phyloP scores from a whole-genome alignment of 108 stramenopile genomes.

The Chaetoceros tenuissimus region DNA sequence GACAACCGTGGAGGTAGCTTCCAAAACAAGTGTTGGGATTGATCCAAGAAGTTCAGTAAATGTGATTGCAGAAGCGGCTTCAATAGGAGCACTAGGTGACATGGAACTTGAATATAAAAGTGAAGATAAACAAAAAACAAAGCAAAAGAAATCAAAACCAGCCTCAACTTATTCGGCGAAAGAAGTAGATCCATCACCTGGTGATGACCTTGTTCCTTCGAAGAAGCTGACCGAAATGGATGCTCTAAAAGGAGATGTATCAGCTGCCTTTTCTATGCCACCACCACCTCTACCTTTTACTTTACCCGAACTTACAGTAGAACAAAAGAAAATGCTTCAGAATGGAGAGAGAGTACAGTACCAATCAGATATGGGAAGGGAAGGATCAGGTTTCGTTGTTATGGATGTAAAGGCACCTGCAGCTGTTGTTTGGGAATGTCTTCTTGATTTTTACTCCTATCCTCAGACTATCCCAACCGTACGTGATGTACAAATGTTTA shows the following conservation, averaged over 20 bases:
- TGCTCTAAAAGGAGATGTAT: constrained; percentile 33
- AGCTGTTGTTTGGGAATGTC: constrained; percentile 75
- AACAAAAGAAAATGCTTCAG: constrained; percentile 34
- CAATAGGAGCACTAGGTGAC: constrained; percentile 40
- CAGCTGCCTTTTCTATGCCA: constrained; percentile 34
- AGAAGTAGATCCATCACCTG: constrained; percentile 7
- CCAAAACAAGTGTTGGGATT: neutral
- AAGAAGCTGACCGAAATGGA: constrained; percentile 32
- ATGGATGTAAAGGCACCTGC: constrained; percentile 72
- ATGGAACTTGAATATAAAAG: constrained; percentile 18
- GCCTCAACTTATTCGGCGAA: neutral
- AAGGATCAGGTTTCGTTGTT: constrained; percentile 79
- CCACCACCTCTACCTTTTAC: constrained; percentile 57
- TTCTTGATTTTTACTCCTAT: constrained; percentile 82
- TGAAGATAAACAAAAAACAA: constrained; percentile 7
- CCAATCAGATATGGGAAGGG: constrained; percentile 78
- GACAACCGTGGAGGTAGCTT: too few species aligned
- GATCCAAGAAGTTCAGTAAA: neutral
- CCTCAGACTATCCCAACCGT: constrained; percentile 78
- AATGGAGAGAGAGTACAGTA: constrained; percentile 69
- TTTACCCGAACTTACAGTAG: constrained; percentile 41
- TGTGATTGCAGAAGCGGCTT: constrained; percentile 48
- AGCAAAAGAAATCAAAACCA: neutral
- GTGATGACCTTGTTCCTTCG: constrained; percentile 10
- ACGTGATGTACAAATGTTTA: constrained; percentile 67